Percentiles rank a stretch among this genome's conserved stretches.
Evolutionary conservation across 75 land plant genomes (phyloP).

Genomic region (Picea glauca): DNA sequence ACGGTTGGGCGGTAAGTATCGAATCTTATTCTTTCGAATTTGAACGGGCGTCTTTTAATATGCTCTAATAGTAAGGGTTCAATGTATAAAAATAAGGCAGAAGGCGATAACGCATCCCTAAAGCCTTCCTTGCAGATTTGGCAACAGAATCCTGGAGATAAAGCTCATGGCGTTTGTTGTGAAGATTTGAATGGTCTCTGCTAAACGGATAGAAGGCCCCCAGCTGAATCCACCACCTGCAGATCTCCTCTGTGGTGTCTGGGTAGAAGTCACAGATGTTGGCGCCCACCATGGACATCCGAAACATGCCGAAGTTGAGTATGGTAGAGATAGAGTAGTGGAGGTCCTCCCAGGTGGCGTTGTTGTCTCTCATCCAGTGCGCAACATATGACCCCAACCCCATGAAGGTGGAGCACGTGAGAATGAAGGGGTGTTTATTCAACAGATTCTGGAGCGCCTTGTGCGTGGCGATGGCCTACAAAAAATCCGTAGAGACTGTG

Average conservation of each 20-base stretch:
- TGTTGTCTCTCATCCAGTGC: slow-evolving; percentile 43
- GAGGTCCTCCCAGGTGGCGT: slow-evolving; percentile 37
- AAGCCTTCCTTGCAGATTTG: slow-evolving; percentile 54
- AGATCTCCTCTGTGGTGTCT: slow-evolving; percentile 28
- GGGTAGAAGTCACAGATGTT: slow-evolving; percentile 31
- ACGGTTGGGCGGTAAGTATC: too few relatives aligned
- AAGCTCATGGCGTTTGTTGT: slow-evolving; percentile 35
- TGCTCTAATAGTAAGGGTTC: background rate
- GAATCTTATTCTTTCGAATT: too few relatives aligned
- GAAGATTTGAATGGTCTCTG: slow-evolving; percentile 33
- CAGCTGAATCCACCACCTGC: slow-evolving; percentile 31
- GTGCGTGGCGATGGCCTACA: slow-evolving; percentile 26
- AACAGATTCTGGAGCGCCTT: slow-evolving; percentile 15
- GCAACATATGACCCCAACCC: slow-evolving; percentile 30
- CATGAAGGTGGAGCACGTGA: slow-evolving; percentile 22
- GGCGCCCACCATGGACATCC: slow-evolving; percentile 39
- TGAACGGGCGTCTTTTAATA: too few relatives aligned
- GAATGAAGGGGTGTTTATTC: slow-evolving; percentile 29
- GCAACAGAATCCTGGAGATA: slow-evolving; percentile 58
- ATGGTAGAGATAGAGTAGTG: slow-evolving; percentile 27
- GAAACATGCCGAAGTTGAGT: slow-evolving; percentile 28
- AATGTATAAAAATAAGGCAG: slow-evolving; percentile 74
- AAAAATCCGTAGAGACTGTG: slow-evolving; percentile 34
- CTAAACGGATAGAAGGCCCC: slow-evolving; percentile 75
- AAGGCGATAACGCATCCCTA: slow-evolving; percentile 59